phyloP scores from a whole-genome alignment of 371 early-diverging fungal species.

The Chytridiales sp. region DNA sequence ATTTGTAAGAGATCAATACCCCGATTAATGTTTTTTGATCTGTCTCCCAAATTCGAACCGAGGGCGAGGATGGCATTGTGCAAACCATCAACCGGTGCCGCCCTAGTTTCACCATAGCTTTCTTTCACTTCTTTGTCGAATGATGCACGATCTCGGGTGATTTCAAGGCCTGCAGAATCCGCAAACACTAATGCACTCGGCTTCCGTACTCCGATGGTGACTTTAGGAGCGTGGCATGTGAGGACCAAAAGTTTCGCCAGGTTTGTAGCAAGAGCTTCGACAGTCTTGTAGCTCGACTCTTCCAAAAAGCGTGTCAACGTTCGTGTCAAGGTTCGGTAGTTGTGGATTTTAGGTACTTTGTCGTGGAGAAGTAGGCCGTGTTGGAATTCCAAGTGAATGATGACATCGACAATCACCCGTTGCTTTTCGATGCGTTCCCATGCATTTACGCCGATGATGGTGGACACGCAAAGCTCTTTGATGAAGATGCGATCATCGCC shows the following conservation, averaged over 20 bases:
- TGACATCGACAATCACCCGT: conserved; percentile 77
- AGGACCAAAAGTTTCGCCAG: conserved; percentile 54
- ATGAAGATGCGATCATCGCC: conserved; percentile 69
- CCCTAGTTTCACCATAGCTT: neutral
- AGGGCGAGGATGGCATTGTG: conserved; percentile 74
- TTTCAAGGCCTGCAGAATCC: conserved; percentile 45
- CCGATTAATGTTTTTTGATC: conserved; percentile 64
- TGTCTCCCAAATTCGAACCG: conserved; percentile 91
- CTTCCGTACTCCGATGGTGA: conserved; percentile 52
- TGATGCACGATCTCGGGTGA: conserved; percentile 35
- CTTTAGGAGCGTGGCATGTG: conserved; percentile 71
- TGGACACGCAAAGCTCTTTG: conserved; percentile 63
- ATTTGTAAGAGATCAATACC: conserved; percentile 74
- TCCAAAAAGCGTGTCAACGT: conserved; percentile 68
- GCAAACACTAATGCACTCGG: conserved; percentile 55
- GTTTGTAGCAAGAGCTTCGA: conserved; percentile 49
- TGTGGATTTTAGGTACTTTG: conserved; percentile 62
- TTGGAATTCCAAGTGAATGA: conserved; percentile 62
- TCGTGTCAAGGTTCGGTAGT: conserved; percentile 82
- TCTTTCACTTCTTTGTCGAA: neutral
- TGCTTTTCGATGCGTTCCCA: conserved; percentile 97
- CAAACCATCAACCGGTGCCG: neutral
- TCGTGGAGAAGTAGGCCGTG: conserved; percentile 42
- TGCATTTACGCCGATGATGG: conserved; percentile 92
- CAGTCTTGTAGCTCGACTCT: conserved; percentile 46